phyloP scores from a whole-genome alignment of 148 eudicot genomes.

The Vaccinium corymbosum region DNA sequence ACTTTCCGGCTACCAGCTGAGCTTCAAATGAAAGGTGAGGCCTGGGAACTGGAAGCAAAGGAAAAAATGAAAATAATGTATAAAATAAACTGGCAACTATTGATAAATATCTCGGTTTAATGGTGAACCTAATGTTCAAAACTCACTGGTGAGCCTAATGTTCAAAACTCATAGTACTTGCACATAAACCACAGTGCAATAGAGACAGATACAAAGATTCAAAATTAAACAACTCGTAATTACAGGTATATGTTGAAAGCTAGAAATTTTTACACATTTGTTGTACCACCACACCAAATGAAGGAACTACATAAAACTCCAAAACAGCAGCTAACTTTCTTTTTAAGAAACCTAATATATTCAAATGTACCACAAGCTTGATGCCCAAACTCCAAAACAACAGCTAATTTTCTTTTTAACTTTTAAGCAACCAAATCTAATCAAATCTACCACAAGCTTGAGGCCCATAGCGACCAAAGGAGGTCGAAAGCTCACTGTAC shows the following conservation, averaged over 20 bases:
- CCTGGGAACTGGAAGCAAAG: constrained; percentile 59
- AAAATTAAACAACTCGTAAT: neutral
- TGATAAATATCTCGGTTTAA: neutral
- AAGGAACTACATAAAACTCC: neutral
- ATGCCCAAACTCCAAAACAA: neutral
- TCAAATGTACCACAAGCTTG: neutral
- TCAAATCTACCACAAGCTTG: neutral
- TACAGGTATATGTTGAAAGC: neutral
- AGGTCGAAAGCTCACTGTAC: neutral
- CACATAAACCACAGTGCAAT: neutral
- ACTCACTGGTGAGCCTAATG: neutral
- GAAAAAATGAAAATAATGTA: neutral
- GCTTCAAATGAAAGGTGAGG: constrained; percentile 95
- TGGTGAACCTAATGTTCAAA: neutral
- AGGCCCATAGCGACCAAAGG: neutral
- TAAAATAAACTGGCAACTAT: constrained; percentile 2
- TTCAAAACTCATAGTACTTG: neutral
- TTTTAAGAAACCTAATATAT: neutral
- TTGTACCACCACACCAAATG: neutral
- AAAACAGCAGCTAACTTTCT: neutral
- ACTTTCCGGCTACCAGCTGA: constrained; percentile 81
- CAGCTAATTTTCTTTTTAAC: neutral
- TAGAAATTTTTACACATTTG: neutral
- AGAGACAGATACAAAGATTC: neutral
- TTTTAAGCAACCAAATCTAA: neutral